phyloP scores from a whole-genome alignment of 805 yeast species.

The Ogataea trehaloabstinens region DNA sequence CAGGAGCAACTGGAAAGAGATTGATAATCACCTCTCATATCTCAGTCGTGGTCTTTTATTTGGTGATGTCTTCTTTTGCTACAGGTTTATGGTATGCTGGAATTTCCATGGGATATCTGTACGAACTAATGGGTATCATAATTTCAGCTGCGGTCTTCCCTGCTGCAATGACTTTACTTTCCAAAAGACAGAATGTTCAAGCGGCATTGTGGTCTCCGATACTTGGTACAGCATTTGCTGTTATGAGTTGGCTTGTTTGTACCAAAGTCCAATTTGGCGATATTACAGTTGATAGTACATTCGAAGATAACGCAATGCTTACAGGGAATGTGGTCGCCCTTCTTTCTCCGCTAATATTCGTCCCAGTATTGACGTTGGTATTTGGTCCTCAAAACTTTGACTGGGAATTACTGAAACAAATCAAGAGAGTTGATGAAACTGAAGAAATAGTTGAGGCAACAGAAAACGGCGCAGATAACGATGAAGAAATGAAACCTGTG shows the following conservation, averaged over 20 bases:
- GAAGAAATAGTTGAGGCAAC: constrained; percentile 50
- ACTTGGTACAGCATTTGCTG: constrained; percentile 69
- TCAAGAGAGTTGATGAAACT: constrained; percentile 69
- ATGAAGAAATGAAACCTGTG: constrained; percentile 27
- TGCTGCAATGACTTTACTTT: constrained; percentile 60
- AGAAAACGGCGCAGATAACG: constrained; percentile 23
- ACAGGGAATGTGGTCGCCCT: constrained; percentile 85
- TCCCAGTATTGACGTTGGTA: constrained; percentile 61
- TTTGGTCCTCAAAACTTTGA: constrained; percentile 75
- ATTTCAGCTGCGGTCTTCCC: constrained; percentile 87
- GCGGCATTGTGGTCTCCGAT: constrained; percentile 81
- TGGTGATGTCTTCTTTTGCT: constrained; percentile 77
- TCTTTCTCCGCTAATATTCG: constrained; percentile 62
- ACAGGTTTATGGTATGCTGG: constrained; percentile 80
- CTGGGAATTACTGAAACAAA: constrained; percentile 59
- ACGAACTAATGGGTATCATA: constrained; percentile 86
- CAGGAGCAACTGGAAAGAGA: constrained; percentile 71
- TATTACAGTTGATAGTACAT: constrained; percentile 55
- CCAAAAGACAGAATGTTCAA: constrained; percentile 58
- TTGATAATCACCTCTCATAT: constrained; percentile 68
- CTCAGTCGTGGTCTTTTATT: constrained; percentile 56
- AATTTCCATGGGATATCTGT: constrained; percentile 82
- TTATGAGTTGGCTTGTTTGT: constrained; percentile 63
- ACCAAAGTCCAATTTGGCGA: constrained; percentile 43
- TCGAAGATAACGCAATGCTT: constrained; percentile 84